These are phyloP conservation scores for Blastobotrys ciferrii DNA, from an alignment of 1,139 yeast species.

Conservation along the genomic window DNA sequence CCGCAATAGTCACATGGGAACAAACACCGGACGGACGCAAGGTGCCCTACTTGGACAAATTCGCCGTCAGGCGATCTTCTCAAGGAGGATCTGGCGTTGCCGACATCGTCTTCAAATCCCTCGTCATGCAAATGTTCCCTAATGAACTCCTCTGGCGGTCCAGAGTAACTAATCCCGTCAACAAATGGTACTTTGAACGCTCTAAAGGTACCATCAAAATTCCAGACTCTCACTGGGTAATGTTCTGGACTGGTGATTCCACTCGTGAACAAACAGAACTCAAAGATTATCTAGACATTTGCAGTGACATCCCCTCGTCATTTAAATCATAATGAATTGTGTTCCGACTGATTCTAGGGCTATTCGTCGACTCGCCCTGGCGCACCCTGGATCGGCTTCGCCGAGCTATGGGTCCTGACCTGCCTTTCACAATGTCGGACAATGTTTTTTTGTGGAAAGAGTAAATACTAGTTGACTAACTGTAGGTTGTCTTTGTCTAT, in stretches of 20 bases:
- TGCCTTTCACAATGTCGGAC: too few relatives aligned
- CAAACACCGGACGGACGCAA: constrained; percentile 26
- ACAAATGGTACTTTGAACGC: constrained; percentile 96
- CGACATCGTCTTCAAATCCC: constrained; percentile 82
- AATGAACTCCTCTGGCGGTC: constrained; percentile 88
- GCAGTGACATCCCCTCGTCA: constrained; percentile 45
- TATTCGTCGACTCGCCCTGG: too few relatives aligned
- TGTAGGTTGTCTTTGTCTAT: too few relatives aligned
- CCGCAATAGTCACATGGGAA: constrained; percentile 88
- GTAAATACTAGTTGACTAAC: too few relatives aligned
- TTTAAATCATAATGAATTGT: constrained; percentile 19
- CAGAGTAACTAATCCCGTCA: constrained; percentile 79
- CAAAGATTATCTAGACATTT: constrained; percentile 41
- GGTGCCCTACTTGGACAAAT: constrained; percentile 78
- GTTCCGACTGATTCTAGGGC: neutral
- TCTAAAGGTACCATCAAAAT: constrained; percentile 66
- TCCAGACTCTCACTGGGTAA: constrained; percentile 59
- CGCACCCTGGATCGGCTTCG: too few relatives aligned
- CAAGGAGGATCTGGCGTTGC: constrained; percentile 95
- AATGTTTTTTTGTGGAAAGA: too few relatives aligned
- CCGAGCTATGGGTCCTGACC: too few relatives aligned
- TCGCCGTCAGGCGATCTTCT: constrained; percentile 77
- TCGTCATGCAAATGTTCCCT: constrained; percentile 64
- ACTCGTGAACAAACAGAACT: constrained; percentile 36
- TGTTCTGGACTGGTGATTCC: constrained; percentile 63